Evolutionary conservation across 2,329 filamentous ascomycete genomes (phyloP), one percentile per base, ranked within the genome.

Genomic region (Fusarium sublunatum): DNA sequence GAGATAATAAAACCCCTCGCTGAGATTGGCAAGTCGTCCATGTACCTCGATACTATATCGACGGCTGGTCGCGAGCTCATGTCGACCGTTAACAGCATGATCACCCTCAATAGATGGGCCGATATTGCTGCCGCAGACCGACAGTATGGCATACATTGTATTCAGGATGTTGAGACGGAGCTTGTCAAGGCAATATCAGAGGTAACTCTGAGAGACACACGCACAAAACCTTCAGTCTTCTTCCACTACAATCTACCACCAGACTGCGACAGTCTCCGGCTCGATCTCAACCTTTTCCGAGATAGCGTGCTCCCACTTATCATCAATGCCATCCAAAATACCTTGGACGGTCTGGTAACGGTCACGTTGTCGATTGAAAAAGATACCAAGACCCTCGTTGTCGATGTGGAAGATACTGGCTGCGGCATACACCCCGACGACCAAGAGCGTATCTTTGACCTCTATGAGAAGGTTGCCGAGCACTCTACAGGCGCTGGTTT

Each of bases 401-500:
- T 80, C n/a, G 79, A 82, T 36, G 58, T 82, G 1, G 64, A 76
- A 38, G 79, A 82, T 39, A 80, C 74, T 2, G 79, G 79, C 0
- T 65, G 73, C 4, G 79, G 79, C 2, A 79, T 81, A n/a, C 56
- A 58, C 2, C 44, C 58, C 2, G 63, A 72, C 4, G 66, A 80
- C 7, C 74, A 77, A 4, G 22, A 69, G 4, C 75, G 77, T 3
- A 78, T 82, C 5, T 82, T 81, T 26, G 70, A 77, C 4, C 68
- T 78, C 0, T 81, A 81, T 19, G 79, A 81, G 36, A 81, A 81
- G 31, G 72, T 75, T 2, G 71, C 75, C 31, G 58, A 61, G 0
- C 72, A 78, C 32, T 75, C 77, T 0, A 73, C 72, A 2, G 76
- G 79, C 4, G 77, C 77, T 26, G 78, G 80, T 0, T 70, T 82